A percentile compares a stretch with the other conserved stretches of the same genome.
phyloP scores from a whole-genome alignment of 225 moss, liverwort and hornwort species.

The Straminergon stramineum region DNA sequence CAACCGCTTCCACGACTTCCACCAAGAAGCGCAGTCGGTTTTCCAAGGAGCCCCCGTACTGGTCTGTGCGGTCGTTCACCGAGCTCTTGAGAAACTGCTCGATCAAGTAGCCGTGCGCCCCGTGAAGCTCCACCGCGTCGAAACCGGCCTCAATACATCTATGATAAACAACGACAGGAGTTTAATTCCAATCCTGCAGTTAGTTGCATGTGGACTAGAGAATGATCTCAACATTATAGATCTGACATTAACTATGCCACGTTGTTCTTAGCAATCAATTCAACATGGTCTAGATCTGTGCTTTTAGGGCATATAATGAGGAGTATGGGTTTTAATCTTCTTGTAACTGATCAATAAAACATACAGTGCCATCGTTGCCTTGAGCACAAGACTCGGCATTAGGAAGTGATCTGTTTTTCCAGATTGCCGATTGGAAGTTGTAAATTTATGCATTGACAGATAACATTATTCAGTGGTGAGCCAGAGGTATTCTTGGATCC shows the following conservation, averaged over 20 bases:
- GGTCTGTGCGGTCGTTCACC: conserved; percentile 31
- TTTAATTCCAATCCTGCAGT: background rate
- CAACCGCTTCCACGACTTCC: conserved; percentile 46
- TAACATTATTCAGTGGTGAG: background rate
- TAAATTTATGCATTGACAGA: background rate
- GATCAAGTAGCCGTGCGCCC: conserved; percentile 45
- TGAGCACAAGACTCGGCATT: background rate
- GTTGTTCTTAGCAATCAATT: too few species aligned
- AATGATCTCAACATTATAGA: background rate
- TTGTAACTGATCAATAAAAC: background rate
- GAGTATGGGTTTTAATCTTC: background rate
- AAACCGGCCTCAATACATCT: conserved; percentile 3
- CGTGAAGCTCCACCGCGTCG: conserved; percentile 11
- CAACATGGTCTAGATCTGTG: background rate
- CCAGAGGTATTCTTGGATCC: background rate
- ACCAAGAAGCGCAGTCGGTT: conserved; percentile 48
- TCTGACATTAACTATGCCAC: background rate
- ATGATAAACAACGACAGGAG: background rate
- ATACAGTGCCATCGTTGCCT: too few species aligned
- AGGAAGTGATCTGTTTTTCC: too few species aligned
- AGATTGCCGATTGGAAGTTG: background rate
- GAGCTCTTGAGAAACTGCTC: conserved; percentile 24
- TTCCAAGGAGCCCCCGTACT: conserved; percentile 30
- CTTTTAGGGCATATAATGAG: background rate
- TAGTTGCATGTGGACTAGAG: background rate